phyloP scores from a whole-genome alignment of 495 filamentous ascomycete genomes.

The Aeminium ludgeri region DNA sequence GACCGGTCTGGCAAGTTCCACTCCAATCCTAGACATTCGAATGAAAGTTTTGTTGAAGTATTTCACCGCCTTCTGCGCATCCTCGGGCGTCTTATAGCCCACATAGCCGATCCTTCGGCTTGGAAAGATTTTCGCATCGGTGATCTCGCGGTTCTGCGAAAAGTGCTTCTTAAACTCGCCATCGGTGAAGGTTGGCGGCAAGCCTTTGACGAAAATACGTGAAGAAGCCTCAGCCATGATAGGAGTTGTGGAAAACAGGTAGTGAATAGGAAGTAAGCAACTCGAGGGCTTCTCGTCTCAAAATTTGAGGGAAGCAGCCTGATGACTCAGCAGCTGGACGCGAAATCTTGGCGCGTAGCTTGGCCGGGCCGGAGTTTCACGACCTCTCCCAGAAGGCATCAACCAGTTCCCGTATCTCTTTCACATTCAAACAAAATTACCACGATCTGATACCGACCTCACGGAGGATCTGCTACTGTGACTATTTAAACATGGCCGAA shows the following conservation, averaged over 20 bases:
- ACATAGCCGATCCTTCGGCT: slow-evolving; percentile 87
- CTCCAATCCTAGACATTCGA: slow-evolving; percentile 85
- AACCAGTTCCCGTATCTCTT: no score
- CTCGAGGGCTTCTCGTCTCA: no score
- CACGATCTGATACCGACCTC: no score
- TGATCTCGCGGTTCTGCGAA: slow-evolving; percentile 53
- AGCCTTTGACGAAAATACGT: slow-evolving; percentile 77
- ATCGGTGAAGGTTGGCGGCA: slow-evolving; percentile 59
- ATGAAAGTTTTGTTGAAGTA: slow-evolving; percentile 94
- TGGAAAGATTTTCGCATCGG: slow-evolving; percentile 79
- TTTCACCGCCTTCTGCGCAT: slow-evolving; percentile 64
- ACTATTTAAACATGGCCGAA: slow-evolving; percentile 20
- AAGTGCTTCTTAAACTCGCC: slow-evolving; percentile 78
- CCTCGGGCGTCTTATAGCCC: slow-evolving; percentile 70
- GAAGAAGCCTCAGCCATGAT: slow-evolving; percentile 39
- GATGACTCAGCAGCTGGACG: no score
- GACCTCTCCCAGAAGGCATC: no score
- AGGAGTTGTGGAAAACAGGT: not conserved
- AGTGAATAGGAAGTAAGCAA: no score
- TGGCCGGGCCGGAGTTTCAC: no score
- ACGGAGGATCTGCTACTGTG: no score
- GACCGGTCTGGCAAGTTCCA: slow-evolving; percentile 82
- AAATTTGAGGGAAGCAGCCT: no score
- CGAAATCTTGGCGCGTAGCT: no score
- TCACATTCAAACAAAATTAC: no score